Base-by-base conservation (phyloP, 768 basidiomycete species). In the Leccinum ochraceum region DNA sequence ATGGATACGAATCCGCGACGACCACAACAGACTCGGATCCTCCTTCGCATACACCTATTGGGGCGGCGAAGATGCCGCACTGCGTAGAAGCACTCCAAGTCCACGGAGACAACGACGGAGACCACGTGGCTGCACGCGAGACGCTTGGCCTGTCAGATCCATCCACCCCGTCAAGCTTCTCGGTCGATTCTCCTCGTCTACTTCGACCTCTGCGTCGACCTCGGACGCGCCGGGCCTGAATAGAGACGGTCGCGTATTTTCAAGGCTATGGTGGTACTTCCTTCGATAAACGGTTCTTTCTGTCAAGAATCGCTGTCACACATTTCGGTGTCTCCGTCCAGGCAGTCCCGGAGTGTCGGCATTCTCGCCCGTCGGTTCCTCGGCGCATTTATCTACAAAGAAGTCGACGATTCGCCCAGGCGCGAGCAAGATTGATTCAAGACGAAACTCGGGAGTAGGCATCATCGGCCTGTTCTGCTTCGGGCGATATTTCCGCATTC, bases 21-120 rank as follows among this genome's bases (percentile, higher is more conserved):
- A 71, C 69, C 1, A 70, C 70, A 1, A 70, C 69, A 6, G 67
- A 70, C 59, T 71, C 69, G 6, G 69, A 70, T 60, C 69, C 70
- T 60, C 62, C 59, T 16, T 70, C 70, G 9, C 66, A 69, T 13
- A 70, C 69, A n/a, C 69, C 69, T 20, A 20, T 69, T 42, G 70
- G 70, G 16, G 44, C 49, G 46, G 6, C 36, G 16, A 61, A 60
- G 17, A 34, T 34, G 34, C 34, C 5, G 34, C 34, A 34, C 34
- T 56, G 60, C 16, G 50, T 58, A 7, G 60, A 58, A 37, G 58
- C 52, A 4, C 32, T 58, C 3, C 61, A 36, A 42, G 44, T 64
- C 42, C 58, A 61, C 28, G 65, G 60, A 34, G 70, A 67, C 49
- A 61, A 62, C 14, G 69, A 64, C 0, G 20, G 1, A 11, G 60